Base-by-base conservation (phyloP, 768 basidiomycete species). In the Pisolithus albus region DNA sequence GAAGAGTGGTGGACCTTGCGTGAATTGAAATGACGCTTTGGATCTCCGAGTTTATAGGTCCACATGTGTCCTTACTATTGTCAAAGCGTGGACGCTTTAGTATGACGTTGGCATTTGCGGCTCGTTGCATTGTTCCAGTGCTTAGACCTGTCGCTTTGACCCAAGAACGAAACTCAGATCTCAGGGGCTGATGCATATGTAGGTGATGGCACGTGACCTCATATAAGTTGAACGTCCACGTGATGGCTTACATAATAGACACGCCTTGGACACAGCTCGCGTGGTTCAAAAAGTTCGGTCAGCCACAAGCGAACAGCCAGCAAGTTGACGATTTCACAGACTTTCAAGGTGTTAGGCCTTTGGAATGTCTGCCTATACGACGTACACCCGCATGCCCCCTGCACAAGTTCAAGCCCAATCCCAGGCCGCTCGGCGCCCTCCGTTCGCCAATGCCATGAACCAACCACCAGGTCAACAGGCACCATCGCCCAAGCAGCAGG, bases 291-390 rank as follows among this genome's bases (percentile, higher is more conserved):
- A 47, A 34, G 47, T 49, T 49, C 34, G 11, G 56, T 55, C 47
- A 57, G 53, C 50, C 53, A 40, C 21, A 37, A 37, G 9, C 7
- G 13, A 37, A 37, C 57, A 52, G 54, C 15, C 24, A 37, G 46
- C 54, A 40, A 46, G 34, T 34, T 47, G 23, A 28, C 44, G 23
- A 41, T 39, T 18, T 47, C 16, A 50, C 56, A 47, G 59, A 59
- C 67, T 58, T 64, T 66, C 64, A 54, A 63, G 75, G 75, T 73
- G 75, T 76, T 77, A 77, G 75, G 75, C 75, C 75, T 63, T 58
- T 59, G 60, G 55, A 58, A 70, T 67, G 69, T 72, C 72, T 58
- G 60, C 59, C 3, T 60, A 68, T 40, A 67, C 75, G 56, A 52
- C 52, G 1, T 71, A 73, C 62, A 59, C 69, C 30, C 65, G 69